phyloP scores from a whole-genome alignment of 164 flowering plant genomes.

The Saururus chinensis region DNA sequence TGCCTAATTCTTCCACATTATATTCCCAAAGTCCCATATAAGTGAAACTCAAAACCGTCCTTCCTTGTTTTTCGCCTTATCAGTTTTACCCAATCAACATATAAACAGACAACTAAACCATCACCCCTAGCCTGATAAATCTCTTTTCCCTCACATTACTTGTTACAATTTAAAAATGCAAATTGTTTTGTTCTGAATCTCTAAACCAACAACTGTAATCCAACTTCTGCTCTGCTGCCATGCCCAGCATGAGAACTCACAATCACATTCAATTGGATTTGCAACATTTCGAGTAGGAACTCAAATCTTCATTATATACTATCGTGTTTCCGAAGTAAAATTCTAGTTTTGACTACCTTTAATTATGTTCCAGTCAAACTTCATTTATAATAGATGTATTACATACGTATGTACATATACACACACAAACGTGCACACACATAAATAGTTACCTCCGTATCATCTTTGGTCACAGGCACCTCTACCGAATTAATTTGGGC shows the following conservation, averaged over 20 bases:
- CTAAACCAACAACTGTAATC: too few species aligned
- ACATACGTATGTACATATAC: too few species aligned
- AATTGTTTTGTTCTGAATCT: too few species aligned
- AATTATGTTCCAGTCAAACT: background rate
- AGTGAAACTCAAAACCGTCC: background rate
- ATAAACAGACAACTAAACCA: background rate
- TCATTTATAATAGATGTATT: background rate
- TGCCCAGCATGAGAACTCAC: background rate
- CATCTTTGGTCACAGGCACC: conserved; percentile 50
- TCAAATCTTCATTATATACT: background rate
- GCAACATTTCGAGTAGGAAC: background rate
- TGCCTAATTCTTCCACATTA: too few species aligned
- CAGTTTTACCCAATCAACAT: background rate
- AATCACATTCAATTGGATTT: background rate
- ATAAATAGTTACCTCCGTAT: conserved; percentile 51
- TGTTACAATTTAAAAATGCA: too few species aligned
- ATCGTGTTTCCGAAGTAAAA: too few species aligned
- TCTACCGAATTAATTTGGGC: conserved; percentile 17
- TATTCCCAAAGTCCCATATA: too few species aligned
- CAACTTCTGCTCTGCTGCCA: background rate
- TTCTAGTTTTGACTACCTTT: background rate
- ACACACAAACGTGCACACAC: background rate
- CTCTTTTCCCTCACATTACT: background rate
- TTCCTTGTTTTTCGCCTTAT: background rate
- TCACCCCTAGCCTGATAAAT: background rate